Evolutionary conservation across 2,329 filamentous ascomycete genomes (phyloP).

Genomic region (Fusarium anguioides): DNA sequence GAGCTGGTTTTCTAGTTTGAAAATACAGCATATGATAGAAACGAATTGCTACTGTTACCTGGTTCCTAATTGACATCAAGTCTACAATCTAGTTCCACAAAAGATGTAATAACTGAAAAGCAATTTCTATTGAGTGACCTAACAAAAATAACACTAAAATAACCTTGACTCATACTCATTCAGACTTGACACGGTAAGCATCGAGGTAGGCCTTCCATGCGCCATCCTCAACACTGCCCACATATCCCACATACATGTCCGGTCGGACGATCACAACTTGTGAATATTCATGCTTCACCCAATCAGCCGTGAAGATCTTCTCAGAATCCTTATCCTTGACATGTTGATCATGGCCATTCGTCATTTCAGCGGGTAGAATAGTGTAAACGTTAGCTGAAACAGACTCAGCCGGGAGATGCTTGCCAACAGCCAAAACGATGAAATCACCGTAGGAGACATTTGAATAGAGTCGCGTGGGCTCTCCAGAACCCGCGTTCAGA

Average conservation of each 20-base stretch:
- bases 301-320: conserved; percentile 13
- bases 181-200: neutral
- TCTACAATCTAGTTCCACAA: neutral
- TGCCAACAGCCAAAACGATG: neutral
- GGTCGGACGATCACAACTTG: conserved; percentile 25
- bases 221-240: neutral
- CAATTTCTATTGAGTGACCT: neutral
- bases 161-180: neutral
- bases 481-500: neutral
- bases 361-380: neutral
- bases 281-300: neutral
- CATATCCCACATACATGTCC: conserved; percentile 39
- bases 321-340: neutral
- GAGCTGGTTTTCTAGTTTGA: no score
- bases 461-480: conserved; percentile 6
- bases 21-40: no score
- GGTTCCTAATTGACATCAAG: no score
- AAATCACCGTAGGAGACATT: conserved; percentile 11
- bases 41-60: no score
- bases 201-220: conserved; percentile 25
- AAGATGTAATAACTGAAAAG: fast-evolving
- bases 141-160: neutral
- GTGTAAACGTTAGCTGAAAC: neutral
- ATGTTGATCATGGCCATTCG: neutral
- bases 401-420: neutral